Percentiles rank a stretch among this genome's conserved stretches.
These are phyloP conservation scores for Penicillium waksmanii DNA, from an alignment of 495 filamentous ascomycete species.

Conservation along the genomic window DNA sequence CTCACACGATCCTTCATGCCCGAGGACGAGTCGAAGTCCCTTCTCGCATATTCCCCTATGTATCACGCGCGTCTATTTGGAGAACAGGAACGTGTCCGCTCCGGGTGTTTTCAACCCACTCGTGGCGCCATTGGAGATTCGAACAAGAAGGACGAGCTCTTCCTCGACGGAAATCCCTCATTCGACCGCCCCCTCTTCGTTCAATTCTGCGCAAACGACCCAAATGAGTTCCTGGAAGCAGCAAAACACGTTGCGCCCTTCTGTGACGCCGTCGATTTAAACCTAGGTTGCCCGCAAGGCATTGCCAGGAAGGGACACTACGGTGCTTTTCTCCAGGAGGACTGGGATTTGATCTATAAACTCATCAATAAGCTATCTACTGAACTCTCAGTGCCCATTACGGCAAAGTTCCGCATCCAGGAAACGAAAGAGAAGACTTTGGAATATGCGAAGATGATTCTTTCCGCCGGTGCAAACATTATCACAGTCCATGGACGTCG, in stretches of 20 bases:
- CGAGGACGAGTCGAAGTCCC: slow-evolving; percentile 53
- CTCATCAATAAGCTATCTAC: slow-evolving; percentile 79
- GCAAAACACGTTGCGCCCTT: slow-evolving; percentile 76
- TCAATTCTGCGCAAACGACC: slow-evolving; percentile 94
- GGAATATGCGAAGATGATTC: slow-evolving; percentile 85
- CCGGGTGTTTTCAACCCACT: slow-evolving; percentile 74
- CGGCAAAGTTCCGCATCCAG: slow-evolving; percentile 91
- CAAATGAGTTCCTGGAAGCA: slow-evolving; percentile 73
- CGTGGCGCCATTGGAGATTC: slow-evolving; percentile 40
- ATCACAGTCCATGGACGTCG: slow-evolving; percentile 88
- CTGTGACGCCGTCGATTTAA: slow-evolving; percentile 95
- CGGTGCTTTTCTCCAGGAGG: slow-evolving; percentile 92
- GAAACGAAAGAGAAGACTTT: slow-evolving; percentile 86
- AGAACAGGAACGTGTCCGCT: slow-evolving; percentile 73
- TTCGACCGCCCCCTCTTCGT: slow-evolving; percentile 89
- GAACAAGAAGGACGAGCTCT: slow-evolving; percentile 38
- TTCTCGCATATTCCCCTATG: slow-evolving; percentile 93
- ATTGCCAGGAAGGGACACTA: slow-evolving; percentile 91
- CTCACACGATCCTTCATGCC: slow-evolving; percentile 88
- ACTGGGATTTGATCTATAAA: slow-evolving; percentile 77
- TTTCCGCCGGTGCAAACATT: slow-evolving; percentile 88
- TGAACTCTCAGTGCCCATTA: slow-evolving; percentile 77
- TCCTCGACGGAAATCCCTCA: slow-evolving; percentile 82
- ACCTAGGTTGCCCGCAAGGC: slow-evolving; percentile 96
- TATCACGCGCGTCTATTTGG: slow-evolving; percentile 85